Evolutionary conservation across 1,284 basidiomycete species (phyloP), one percentile per base, ranked within the genome.

Genomic region (Sporisorium exsertum): DNA sequence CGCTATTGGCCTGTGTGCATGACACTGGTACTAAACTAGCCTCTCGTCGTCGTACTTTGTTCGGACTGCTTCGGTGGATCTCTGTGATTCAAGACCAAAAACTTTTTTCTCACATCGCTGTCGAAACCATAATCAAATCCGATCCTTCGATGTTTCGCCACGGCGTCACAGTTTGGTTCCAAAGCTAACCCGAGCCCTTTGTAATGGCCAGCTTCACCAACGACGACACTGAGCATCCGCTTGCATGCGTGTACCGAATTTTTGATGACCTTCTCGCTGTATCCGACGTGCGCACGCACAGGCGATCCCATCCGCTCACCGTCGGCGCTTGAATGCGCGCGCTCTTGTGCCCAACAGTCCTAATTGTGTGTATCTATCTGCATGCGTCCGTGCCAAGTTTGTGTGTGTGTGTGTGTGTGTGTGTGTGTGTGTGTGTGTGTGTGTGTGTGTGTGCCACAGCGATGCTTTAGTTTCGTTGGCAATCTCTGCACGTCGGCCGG

Each of bases 31-130:
- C n/a, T 43, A 20, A 12, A 20, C 6, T 20, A 50, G 27, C 29
- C 13, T 18, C 33, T 35, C 33, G 32, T 52, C 35, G 24, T 64
- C 62, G 50, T 50, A 10, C 24, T 35, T 55, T n/a, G 12, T 59
- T 65, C 64, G 64, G 57, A n/a, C 52, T 50, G 64, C 57, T 59
- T 59, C 57, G 64, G 52, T 65, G 64, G 45, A 22, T 22, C 60
- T 62, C 27, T 32, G 22, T n/a, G 43, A 29, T 37, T 47, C 27
- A 40, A 57, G 47, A 49, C n/a, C n/a, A n/a, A 26, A 50, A 54
- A 49, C 20, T 57, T 57, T 52, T 64, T 37, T 12, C 9, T 33
- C 16, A 3, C n/a, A 52, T 37, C 22, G 22, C 50, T 22, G 20
- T 35, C 33, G 33, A 47, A 47, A 26, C 45, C 24, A 47, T 47